Base-by-base conservation (phyloP, 805 yeast species). In the Peterozyma toletana region DNA sequence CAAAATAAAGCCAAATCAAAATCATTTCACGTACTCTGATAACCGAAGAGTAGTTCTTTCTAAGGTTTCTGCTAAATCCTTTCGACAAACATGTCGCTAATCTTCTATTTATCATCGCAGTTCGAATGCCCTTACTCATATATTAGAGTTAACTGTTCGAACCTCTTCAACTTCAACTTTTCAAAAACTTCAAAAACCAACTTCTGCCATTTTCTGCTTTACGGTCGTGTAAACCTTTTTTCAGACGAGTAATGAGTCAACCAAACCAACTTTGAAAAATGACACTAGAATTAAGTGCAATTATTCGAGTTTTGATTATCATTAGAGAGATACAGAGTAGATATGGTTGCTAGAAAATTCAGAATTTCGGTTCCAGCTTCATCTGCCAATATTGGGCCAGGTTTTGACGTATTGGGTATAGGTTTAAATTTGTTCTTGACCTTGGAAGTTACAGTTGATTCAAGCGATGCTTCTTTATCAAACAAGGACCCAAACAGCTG, bases 351-450 rank as follows among this genome's bases (percentile, higher is more conserved):
- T 21, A 71, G 78, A 48, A 67, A 71, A 43, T 83, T 83, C 62
- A 62, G 60, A 37, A 75, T 87, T 53, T 78, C 77, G 43, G 93
- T 91, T 14, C 99, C 99, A 3, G 96, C 98, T 6, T 90, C 98
- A 5, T 86, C 96, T 40, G 99, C 99, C 56, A 93, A 93, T 57
- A 91, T 93, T 42, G 99, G 99, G 9, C 99, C 99, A 9, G 99
- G 99, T 1, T 93, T 91, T 58, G 99, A 93, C 63, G 99, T 93
- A 6, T 68, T 93, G 41, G 99, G 99, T 18, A 83, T 93, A 35
- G 96, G 96, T 38, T 72, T 93, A 51, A 75, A 84, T 49, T 67
- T 89, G 40, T 88, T 68, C 57, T 69, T 93, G 45, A 84, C 82
- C 42, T 70, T 93, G 45, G 68, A 71, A 3, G 96, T 89, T 30